Conservation (phyloP, 768 basidiomycete genomes). For the Hericium erinaceus region DNA sequence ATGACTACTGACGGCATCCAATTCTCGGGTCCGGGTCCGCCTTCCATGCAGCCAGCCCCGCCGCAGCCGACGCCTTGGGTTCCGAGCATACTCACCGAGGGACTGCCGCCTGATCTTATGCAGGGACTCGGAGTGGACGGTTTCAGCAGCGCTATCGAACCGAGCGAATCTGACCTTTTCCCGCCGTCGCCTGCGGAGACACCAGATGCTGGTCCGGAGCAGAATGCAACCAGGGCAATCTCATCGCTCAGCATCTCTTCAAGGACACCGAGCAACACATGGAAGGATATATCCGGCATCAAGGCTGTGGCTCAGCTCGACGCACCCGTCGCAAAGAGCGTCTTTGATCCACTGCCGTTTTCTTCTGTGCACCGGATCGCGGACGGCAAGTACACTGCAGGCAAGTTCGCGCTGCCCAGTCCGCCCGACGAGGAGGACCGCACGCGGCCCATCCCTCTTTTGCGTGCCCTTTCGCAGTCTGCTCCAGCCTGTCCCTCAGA, state of each 20-base stretch:
- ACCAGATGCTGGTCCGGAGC: background rate
- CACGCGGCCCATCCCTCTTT: constrained; percentile 7
- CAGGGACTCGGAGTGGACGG: background rate
- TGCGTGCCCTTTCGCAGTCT: constrained; percentile 26
- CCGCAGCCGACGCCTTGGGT: background rate
- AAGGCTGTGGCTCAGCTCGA: constrained; percentile 8
- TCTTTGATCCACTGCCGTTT: constrained; percentile 73
- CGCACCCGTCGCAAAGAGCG: constrained; percentile 17
- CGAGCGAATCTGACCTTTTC: background rate
- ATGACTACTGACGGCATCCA: constrained; percentile 20
- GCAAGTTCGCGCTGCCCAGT: constrained; percentile 66
- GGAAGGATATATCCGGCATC: too few species aligned
- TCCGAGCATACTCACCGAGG: background rate
- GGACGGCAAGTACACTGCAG: constrained; percentile 67
- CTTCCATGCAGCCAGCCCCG: constrained; percentile 10
- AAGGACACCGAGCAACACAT: too few species aligned
- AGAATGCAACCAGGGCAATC: too few species aligned
- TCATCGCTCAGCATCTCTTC: too few species aligned
- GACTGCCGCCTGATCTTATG: background rate
- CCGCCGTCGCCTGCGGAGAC: background rate
- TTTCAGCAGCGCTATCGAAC: background rate
- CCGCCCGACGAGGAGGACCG: constrained; percentile 41
- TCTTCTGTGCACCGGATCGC: constrained; percentile 48
- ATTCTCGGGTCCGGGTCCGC: constrained; percentile 20
- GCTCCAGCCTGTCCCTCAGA: background rate